These are phyloP conservation scores for Hymenotorrendiella dingleyae DNA, from an alignment of 2,329 filamentous ascomycete genomes.

Conservation along the genomic window DNA sequence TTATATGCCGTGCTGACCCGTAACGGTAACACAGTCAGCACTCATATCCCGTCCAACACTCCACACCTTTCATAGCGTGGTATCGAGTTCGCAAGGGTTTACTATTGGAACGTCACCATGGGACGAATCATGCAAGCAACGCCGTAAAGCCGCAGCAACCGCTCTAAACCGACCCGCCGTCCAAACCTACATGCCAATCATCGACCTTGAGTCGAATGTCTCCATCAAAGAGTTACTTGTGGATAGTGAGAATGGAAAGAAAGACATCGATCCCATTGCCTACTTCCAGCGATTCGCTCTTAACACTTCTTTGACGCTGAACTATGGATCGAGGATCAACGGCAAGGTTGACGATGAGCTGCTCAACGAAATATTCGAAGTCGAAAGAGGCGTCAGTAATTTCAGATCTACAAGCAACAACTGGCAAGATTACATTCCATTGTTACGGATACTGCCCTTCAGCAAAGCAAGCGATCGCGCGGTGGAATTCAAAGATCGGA, in stretches of 20 bases:
- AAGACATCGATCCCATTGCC: constrained; percentile 63
- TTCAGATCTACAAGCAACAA: constrained; percentile 77
- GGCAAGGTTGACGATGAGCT: constrained; percentile 62
- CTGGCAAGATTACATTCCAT: constrained; percentile 78
- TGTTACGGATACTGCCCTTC: constrained; percentile 58
- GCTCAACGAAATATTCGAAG: constrained; percentile 66
- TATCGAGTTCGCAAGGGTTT: constrained; percentile 70
- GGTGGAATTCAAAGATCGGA: constrained; percentile 57
- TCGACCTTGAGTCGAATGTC: constrained; percentile 68
- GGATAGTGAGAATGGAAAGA: constrained; percentile 54
- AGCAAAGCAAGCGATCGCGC: constrained; percentile 54
- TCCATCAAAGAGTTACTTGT: constrained; percentile 67
- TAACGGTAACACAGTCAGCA: no score
- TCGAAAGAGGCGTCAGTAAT: constrained; percentile 70
- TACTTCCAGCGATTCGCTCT: constrained; percentile 73
- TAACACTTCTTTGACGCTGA: constrained; percentile 71
- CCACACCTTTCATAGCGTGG: constrained; percentile 76
- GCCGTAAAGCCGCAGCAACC: constrained; percentile 72
- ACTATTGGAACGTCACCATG: constrained; percentile 81
- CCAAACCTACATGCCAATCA: constrained; percentile 75
- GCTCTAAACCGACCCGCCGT: constrained; percentile 71
- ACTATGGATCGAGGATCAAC: constrained; percentile 72
- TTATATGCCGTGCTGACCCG: no score
- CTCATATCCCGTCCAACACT: constrained; percentile 72
- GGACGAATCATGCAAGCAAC: constrained; percentile 73